phyloP scores from a whole-genome alignment of 805 yeast species.

The Yamadazyma sp. region DNA sequence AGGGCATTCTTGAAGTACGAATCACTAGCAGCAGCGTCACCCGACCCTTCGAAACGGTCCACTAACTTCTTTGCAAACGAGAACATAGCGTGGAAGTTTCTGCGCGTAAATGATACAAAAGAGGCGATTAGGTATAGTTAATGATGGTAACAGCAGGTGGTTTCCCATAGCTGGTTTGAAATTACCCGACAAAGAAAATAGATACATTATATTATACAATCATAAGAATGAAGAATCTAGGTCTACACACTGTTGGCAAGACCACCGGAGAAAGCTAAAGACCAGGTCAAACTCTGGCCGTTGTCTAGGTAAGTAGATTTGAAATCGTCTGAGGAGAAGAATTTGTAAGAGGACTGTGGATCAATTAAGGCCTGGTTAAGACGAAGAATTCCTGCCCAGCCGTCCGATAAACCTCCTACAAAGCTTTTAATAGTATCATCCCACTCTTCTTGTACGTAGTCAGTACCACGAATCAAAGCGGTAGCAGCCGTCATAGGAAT shows the following conservation, averaged over 20 bases:
- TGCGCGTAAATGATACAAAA: too few relatives aligned
- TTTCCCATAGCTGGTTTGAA: too few relatives aligned
- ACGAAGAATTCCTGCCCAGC: constrained; percentile 74
- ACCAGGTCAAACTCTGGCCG: constrained; percentile 66
- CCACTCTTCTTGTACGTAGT: constrained; percentile 66
- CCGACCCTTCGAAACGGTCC: constrained; percentile 36
- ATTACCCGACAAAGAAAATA: too few relatives aligned
- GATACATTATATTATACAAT: constrained; percentile 5
- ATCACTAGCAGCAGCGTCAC: constrained; percentile 22
- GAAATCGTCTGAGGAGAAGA: constrained; percentile 42
- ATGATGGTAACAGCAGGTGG: too few relatives aligned
- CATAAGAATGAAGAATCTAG: constrained; percentile 6
- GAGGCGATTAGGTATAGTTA: too few relatives aligned
- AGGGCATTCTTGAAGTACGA: constrained; percentile 37
- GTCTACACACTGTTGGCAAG: constrained; percentile 20
- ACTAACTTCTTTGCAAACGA: constrained; percentile 46
- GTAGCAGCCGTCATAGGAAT: constrained; percentile 73
- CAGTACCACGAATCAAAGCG: constrained; percentile 53
- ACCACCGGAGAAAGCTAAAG: constrained; percentile 60
- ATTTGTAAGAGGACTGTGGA: constrained; percentile 60
- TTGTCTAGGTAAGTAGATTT: constrained; percentile 47
- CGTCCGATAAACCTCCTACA: constrained; percentile 50
- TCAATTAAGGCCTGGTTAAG: constrained; percentile 75
- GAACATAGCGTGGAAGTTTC: constrained; percentile 29
- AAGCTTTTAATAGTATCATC: constrained; percentile 45